phyloP scores from a whole-genome alignment of 768 basidiomycete species.

The Lactarius pseudohatsudake region DNA sequence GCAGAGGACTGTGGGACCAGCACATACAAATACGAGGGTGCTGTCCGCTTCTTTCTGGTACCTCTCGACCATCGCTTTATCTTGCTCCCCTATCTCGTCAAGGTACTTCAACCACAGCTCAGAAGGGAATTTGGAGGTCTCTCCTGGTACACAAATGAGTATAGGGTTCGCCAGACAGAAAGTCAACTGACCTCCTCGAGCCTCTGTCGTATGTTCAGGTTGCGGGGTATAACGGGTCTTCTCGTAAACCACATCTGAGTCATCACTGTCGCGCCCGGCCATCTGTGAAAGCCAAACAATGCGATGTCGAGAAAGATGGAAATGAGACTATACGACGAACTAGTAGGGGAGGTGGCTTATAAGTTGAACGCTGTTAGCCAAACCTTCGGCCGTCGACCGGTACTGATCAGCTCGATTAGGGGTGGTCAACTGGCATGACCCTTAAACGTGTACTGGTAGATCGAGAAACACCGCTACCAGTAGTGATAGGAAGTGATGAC shows the following conservation, averaged over 20 bases:
- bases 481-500: no score
- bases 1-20: neutral
- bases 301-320: no score
- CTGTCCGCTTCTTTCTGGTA: neutral
- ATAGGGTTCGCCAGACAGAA: neutral
- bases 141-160: neutral
- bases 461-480: no score
- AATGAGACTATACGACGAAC: no score
- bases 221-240: neutral
- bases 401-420: no score
- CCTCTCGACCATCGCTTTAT: slow-evolving; percentile 1
- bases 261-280: neutral
- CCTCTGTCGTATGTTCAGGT: neutral
- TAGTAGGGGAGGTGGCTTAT: no score
- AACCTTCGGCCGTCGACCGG: no score
- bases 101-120: slow-evolving; percentile 13
- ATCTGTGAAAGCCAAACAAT: neutral
- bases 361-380: no score
- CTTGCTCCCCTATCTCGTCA: slow-evolving; percentile 2
- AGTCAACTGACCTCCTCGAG: neutral
- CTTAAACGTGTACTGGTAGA: no score
- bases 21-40: slow-evolving; percentile 16
- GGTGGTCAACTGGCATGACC: no score
- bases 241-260: neutral
- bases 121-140: neutral